These are phyloP conservation scores for Calocybe cyanea DNA, from an alignment of 768 basidiomycete species.

Conservation along the genomic window DNA sequence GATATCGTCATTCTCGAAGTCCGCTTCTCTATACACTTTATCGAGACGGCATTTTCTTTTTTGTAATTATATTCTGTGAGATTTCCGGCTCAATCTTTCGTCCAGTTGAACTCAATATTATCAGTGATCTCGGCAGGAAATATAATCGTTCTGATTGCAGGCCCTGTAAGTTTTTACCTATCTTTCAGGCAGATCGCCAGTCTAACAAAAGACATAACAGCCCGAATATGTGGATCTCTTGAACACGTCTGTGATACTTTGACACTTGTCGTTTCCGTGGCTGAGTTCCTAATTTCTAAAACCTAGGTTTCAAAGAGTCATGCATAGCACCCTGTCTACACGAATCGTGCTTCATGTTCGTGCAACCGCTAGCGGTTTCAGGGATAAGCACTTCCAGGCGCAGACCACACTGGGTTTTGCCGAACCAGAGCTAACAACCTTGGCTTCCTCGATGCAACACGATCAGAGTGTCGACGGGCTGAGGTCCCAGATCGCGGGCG, in stretches of 20 bases:
- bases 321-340: slow-evolving; percentile 20
- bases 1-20: slow-evolving; percentile 18
- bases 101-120: not conserved
- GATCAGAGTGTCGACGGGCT: too few relatives aligned
- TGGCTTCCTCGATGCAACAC: too few relatives aligned
- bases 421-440: too few relatives aligned
- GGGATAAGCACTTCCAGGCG: not conserved
- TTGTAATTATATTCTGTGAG: slow-evolving; percentile 20
- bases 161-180: slow-evolving; percentile 10
- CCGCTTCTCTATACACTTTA: slow-evolving; percentile 18
- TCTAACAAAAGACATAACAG: not conserved
- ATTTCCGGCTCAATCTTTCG: not conserved
- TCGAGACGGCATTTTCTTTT: slow-evolving; percentile 23
- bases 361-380: not conserved
- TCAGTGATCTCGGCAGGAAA: slow-evolving; percentile 16
- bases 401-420: not conserved
- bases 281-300: not conserved
- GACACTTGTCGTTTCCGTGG: not conserved
- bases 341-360: slow-evolving; percentile 19
- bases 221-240: slow-evolving; percentile 17
- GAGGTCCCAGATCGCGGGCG: too few relatives aligned
- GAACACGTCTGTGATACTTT: slow-evolving; percentile 10
- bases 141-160: slow-evolving; percentile 14
- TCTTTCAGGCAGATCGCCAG: not conserved
- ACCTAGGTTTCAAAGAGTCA: slow-evolving; percentile 21